Base-by-base conservation (phyloP, 352 stramenopile genomes). In the Lagenidium sp. region DNA sequence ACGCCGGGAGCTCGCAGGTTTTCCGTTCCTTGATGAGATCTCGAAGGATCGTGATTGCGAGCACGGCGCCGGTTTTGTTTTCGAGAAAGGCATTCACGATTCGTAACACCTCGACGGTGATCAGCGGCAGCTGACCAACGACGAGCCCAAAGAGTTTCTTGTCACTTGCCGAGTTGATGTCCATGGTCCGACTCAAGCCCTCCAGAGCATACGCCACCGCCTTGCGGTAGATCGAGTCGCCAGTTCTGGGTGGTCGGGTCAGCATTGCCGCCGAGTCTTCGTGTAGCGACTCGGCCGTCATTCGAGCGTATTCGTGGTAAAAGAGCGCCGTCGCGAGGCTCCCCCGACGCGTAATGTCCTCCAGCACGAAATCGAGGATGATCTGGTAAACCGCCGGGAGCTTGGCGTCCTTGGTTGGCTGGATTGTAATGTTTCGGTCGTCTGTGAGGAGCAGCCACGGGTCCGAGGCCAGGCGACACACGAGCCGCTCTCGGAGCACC, bases 21-120 rank as follows among this genome's bases (percentile, higher is more conserved):
- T 75, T 71, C 24, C 78, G 68, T 28, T 91, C 78, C 29, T 70
- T 78, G 22, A 81, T 58, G 15, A 87, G 50, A 44, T 91, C 77
- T 46, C 78, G 70, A 15, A 91, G 44, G 26, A 82, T 60, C 13
- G 71, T 81, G 40, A 91, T 85, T 13, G 63, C 78, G 36, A 91
- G 71, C 34, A 85, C 71, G 18, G 80, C 60, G 26, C 74, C 71
- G 34, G 59, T 60, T 37, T 78, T 74, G 37, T 84, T 60, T 20
- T 50, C 47, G 41, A 86, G 81, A 5, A 88, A 44, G 10, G 47
- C 54, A 25, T 44, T 60, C 4, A 86, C 40, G 4, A 86, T 43
- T 15, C 48, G 44, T 41, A 91, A 59, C 41, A 84, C 66, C 19
- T 85, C 78, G 29, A 76, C 65, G 3, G 69, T 62, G 23, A 88